Base-by-base conservation (phyloP, 148 eudicot species). In the Pharnaceum exiguum region DNA sequence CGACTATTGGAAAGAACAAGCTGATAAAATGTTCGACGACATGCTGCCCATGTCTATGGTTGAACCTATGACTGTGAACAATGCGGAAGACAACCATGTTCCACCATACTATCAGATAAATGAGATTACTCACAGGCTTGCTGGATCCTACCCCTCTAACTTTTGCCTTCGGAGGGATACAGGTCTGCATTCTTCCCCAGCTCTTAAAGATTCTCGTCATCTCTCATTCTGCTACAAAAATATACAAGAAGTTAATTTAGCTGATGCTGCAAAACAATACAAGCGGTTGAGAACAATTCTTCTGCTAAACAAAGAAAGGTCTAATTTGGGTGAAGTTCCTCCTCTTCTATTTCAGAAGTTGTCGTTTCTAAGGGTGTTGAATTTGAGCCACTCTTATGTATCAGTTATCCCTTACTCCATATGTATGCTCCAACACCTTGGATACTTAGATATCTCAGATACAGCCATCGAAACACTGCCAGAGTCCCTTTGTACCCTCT, bases 391-490 rank as follows among this genome's bases (percentile, higher is more conserved):
- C 3, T 11, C 25, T 16, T 11, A 1, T 42, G 12, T 58, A 0
- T 17, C 7, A 19, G 48, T 43, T 4, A 36, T 58, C 5, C 51
- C 62, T 2, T 10, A 10, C 6, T 58, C 38, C 17, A 58, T 43
- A 17, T 26, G n/a, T 2, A 19, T 18, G 2, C 28, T 26, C 7
- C 29, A 30, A 43, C 31, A 12, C 19, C 32, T 58, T n/a, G 35
- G 51, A 9, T 58, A 43, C 36, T 36, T 58, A 1, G 62, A 58
- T 42, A 12, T 58, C 19, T 58, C 62, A 2, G 10, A n/a, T 10
- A 42, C 62, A 24, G 18, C 11, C 5, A 44, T 58, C 10, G 21
- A 19, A 19, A 17, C 7, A 3, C 18, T 58, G 51, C 62, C 62
- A 4, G 35, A 30, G 22, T 11, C 39, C 5, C 18, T 39, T 7